phyloP scores from a whole-genome alignment of 805 yeast genomes.

The Zygosaccharomyces bailii region DNA sequence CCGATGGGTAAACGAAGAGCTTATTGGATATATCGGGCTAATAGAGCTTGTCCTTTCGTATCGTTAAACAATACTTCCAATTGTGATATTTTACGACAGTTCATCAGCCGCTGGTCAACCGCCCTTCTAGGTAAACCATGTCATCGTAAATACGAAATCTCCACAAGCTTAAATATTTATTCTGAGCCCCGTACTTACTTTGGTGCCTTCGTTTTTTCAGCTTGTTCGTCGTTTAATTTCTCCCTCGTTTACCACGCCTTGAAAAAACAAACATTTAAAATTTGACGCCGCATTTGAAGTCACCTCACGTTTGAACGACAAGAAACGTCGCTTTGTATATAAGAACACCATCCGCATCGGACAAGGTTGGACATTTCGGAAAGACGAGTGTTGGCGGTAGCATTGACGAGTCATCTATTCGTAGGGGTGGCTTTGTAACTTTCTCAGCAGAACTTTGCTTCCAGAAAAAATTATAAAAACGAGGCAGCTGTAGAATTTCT shows the following conservation, averaged over 20 bases:
- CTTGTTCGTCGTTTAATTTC: not conserved
- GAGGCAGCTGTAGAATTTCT: not conserved
- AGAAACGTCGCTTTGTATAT: not conserved
- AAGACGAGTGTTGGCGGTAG: not conserved
- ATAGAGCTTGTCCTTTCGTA: not conserved
- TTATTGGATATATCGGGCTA: not conserved
- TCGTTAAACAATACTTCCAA: not conserved
- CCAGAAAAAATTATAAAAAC: not conserved
- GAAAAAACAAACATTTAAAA: slow-evolving; percentile 1
- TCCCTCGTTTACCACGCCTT: slow-evolving; percentile 7
- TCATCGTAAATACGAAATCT: not conserved
- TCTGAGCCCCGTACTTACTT: not conserved
- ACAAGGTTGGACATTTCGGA: not conserved
- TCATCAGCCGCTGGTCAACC: not conserved
- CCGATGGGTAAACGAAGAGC: not conserved
- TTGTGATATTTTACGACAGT: not conserved
- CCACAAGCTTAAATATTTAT: not conserved
- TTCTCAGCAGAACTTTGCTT: not conserved
- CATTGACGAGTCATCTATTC: not conserved
- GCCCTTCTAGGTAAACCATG: not conserved
- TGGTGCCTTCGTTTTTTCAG: not conserved
- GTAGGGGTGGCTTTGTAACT: not conserved
- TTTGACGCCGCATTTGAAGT: slow-evolving; percentile 5
- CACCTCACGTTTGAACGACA: slow-evolving; percentile 4
- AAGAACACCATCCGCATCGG: not conserved